These are phyloP conservation scores for Exserohilum rostratum DNA, from an alignment of 2,329 filamentous ascomycete genomes.

Conservation along the genomic window DNA sequence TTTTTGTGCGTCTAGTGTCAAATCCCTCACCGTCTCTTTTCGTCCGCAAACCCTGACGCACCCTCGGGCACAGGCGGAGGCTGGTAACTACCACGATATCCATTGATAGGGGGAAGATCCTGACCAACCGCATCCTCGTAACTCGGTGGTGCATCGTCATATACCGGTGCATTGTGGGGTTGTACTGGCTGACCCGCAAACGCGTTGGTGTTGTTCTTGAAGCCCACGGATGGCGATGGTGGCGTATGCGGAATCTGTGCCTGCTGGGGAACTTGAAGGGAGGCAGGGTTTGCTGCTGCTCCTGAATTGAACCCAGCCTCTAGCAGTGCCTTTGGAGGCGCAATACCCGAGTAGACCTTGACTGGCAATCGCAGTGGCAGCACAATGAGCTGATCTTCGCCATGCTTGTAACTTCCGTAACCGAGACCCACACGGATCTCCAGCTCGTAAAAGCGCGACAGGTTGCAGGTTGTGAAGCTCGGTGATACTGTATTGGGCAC, in stretches of 20 bases:
- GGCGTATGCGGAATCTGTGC: conserved; percentile 31
- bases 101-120: conserved; percentile 74
- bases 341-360: conserved; percentile 85
- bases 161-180: conserved; percentile 47
- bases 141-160: conserved; percentile 86
- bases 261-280: conserved; percentile 20
- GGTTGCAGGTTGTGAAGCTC: conserved; percentile 86
- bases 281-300: conserved; percentile 15
- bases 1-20: neutral
- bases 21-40: conserved; percentile 41
- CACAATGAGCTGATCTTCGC: conserved; percentile 73
- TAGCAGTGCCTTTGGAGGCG: conserved; percentile 77
- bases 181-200: conserved; percentile 29
- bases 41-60: conserved; percentile 44
- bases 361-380: conserved; percentile 80
- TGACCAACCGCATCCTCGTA: conserved; percentile 93
- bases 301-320: conserved; percentile 61
- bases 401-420: conserved; percentile 67
- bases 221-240: conserved; percentile 31
- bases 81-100: conserved; percentile 69
- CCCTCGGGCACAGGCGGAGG: conserved; percentile 50
- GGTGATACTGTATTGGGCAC: conserved; percentile 88
- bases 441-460: conserved; percentile 79
- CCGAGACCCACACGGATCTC: conserved; percentile 80
- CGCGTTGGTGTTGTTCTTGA: conserved; percentile 21